Evolutionary conservation across 805 yeast genomes (phyloP).

Genomic region (Saccharomycopsis selenospora): DNA sequence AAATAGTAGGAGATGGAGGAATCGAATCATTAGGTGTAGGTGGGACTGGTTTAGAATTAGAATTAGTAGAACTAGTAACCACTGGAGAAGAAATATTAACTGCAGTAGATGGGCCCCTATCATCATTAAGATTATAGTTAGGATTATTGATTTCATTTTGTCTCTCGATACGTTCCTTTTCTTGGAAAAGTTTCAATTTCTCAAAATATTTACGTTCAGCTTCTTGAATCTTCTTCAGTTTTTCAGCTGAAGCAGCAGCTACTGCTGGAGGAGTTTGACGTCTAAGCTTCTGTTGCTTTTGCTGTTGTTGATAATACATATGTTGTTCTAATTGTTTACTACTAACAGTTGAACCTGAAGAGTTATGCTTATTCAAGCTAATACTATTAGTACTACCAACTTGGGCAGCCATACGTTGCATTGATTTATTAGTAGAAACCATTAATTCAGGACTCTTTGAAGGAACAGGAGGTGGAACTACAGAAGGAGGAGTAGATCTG

Average conservation of each 20-base stretch:
- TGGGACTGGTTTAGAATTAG: constrained; percentile 1
- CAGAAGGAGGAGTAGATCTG: background rate
- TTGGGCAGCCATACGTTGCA: constrained; percentile 19
- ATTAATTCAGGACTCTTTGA: constrained; percentile 17
- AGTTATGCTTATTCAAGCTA: constrained; percentile 15
- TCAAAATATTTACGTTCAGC: constrained; percentile 19
- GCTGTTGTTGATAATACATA: constrained; percentile 20
- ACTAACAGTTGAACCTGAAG: constrained; percentile 1
- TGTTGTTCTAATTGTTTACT: constrained; percentile 15
- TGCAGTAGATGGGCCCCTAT: constrained; percentile 22
- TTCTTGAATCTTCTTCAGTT: constrained; percentile 3
- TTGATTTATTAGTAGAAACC: constrained; percentile 16
- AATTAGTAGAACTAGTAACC: constrained; percentile 12
- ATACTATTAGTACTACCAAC: constrained; percentile 20
- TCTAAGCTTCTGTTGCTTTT: constrained; percentile 20
- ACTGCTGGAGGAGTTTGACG: no score
- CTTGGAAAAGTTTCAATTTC: constrained; percentile 5
- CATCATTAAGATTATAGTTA: constrained; percentile 1
- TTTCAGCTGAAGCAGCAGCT: no score
- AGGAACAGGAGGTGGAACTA: constrained; percentile 14
- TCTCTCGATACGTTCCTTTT: constrained; percentile 2
- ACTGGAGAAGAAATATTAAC: constrained; percentile 26
- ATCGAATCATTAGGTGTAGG: background rate
- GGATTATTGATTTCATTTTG: constrained; percentile 5
- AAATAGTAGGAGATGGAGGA: background rate